Base-by-base conservation (phyloP, 805 yeast species). In the Saccharomycopsis sp. region DNA sequence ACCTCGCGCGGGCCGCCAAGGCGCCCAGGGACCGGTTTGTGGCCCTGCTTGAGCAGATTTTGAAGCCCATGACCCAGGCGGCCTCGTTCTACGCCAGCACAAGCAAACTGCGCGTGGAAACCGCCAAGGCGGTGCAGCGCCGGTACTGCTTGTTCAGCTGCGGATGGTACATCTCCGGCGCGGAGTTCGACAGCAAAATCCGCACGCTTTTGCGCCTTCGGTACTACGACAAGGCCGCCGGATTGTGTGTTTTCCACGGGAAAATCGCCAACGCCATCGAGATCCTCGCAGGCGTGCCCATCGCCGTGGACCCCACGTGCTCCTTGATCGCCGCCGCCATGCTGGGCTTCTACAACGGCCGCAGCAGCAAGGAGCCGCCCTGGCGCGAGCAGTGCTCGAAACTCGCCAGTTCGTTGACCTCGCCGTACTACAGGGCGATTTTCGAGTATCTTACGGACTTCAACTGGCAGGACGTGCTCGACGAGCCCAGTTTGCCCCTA, bases 231-330 rank as follows among this genome's bases (percentile, higher is more conserved):
- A 85, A 92, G 67, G 98, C 99, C 0, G 99, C 97, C 0, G 98
- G 96, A 0, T 89, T 97, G 96, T 97, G 97, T 0, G 91, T 91
- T 0, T 92, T 92, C 70, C 92, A 89, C 67, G 97, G 96, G 4
- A 89, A 91, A 68, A 87, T 92, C 1, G 78, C 81, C 1, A 78
- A 83, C 53, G 96, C 97, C 0, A 87, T 91, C 2, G 83, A 82
- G 50, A 85, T 90, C n/a, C 73, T 92, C 56, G 82, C 88, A 24
- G n/a, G 18, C 8, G 58, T 50, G 0, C 75, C 80, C 8, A 44
- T 44, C 5, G 7, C 4, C 16, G 48, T 44, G 7, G 48, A 44
- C 21, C 9, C 48, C 4, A 44, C 48, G 8, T n/a, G 82, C 96
- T 1, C 83, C 83, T 53, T 92, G 51, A 91, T 92, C 79, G 90